Percentiles rank a stretch among this genome's conserved stretches.
These are phyloP conservation scores for Penicillium psychrofluorescens DNA, from an alignment of 495 filamentous ascomycete genomes.

Conservation along the genomic window DNA sequence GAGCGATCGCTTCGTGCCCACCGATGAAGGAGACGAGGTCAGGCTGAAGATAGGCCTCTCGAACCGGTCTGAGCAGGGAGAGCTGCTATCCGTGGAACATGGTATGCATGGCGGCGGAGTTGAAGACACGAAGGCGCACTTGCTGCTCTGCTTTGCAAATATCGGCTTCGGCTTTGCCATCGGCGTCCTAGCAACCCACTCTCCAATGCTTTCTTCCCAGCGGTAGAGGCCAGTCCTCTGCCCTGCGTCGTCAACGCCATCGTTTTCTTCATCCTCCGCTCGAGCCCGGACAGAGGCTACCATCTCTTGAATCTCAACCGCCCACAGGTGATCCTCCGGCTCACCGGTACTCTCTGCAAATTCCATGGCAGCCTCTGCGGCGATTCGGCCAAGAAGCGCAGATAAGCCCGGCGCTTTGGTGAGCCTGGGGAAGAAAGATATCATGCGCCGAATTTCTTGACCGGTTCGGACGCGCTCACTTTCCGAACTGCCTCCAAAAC, in stretches of 20 bases:
- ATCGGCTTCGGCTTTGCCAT: constrained; percentile 14
- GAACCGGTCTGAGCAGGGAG: constrained; percentile 11
- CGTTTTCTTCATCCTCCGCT: no score
- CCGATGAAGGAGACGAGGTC: constrained; percentile 26
- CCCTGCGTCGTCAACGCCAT: constrained; percentile 9
- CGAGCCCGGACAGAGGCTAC: not conserved
- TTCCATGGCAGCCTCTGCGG: constrained; percentile 39
- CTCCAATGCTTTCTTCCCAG: constrained; percentile 50
- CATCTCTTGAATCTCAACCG: constrained; percentile 36
- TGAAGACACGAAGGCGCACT: constrained; percentile 3
- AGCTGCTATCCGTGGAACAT: constrained; percentile 21
- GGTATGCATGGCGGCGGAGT: constrained; percentile 6
- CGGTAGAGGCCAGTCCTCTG: constrained; percentile 28
- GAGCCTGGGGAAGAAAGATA: constrained; percentile 22
- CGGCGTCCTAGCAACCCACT: constrained; percentile 46
- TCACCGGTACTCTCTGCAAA: constrained; percentile 39
- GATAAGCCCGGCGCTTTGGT: constrained; percentile 15
- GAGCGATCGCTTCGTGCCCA: constrained; percentile 15
- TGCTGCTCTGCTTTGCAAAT: not conserved
- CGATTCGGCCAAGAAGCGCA: constrained; percentile 30
- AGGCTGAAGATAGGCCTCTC: constrained; percentile 17
- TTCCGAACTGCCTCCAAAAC: constrained; percentile 20
- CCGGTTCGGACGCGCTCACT: constrained; percentile 14
- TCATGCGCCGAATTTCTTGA: constrained; percentile 20
- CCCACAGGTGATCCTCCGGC: constrained; percentile 44